Conservation (phyloP, 805 yeast species). For the Myxozyma vanderwaltii region DNA sequence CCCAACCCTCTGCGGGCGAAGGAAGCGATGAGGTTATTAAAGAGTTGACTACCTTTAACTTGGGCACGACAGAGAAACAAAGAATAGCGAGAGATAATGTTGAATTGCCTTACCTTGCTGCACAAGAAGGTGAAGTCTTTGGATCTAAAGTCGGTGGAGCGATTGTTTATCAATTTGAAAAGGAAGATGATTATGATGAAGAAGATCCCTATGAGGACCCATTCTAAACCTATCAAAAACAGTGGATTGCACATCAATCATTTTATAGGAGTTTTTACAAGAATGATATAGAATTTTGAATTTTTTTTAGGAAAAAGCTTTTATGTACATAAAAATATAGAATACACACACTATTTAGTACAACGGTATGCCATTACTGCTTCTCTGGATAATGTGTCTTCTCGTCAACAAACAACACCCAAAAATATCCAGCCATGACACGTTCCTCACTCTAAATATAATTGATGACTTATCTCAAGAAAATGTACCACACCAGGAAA, state of each 20-base stretch:
- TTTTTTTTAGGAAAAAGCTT: background rate
- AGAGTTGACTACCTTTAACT: constrained; percentile 83
- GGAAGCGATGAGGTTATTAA: constrained; percentile 60
- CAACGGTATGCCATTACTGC: background rate
- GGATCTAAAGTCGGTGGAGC: constrained; percentile 78
- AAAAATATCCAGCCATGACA: no score
- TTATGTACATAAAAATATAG: no score
- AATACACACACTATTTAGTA: background rate
- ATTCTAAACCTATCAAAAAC: constrained; percentile 48
- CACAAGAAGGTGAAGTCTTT: constrained; percentile 60
- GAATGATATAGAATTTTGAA: no score
- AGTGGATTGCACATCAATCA: no score
- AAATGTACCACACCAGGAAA: constrained; percentile 81
- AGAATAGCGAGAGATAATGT: constrained; percentile 78
- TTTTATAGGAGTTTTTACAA: no score
- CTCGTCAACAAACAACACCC: background rate
- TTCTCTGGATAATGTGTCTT: no score
- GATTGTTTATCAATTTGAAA: constrained; percentile 90
- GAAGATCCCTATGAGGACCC: constrained; percentile 99
- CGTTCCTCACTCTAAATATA: no score
- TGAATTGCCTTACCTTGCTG: constrained; percentile 86
- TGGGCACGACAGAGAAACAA: constrained; percentile 74
- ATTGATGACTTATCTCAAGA: constrained; percentile 38
- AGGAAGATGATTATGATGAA: constrained; percentile 97
- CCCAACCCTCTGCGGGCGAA: constrained; percentile 36